A percentile compares a stretch with the other conserved stretches of the same genome.
phyloP scores from a whole-genome alignment of 2,329 filamentous ascomycete species.

The Ceratocystis eucalypticola region DNA sequence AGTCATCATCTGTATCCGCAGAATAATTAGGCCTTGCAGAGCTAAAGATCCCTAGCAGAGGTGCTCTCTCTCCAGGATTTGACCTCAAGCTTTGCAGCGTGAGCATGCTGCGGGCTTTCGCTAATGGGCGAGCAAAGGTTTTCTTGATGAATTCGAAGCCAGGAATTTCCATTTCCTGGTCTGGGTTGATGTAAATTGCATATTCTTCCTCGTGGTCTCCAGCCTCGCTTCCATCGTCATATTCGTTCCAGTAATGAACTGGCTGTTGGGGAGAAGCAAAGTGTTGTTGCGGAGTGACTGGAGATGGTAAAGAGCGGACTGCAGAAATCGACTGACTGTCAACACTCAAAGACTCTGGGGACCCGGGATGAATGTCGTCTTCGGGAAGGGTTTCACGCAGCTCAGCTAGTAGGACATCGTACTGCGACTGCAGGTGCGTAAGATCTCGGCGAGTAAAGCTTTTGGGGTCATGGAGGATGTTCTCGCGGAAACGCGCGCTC shows the following conservation, averaged over 20 bases:
- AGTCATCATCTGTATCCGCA: constrained; percentile 26
- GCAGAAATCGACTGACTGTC: constrained; percentile 11
- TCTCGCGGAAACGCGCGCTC: constrained; percentile 50
- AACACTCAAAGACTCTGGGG: constrained; percentile 27
- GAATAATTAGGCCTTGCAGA: neutral
- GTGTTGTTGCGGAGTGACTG: constrained; percentile 22
- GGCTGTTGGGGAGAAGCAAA: neutral
- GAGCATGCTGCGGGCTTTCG: constrained; percentile 41
- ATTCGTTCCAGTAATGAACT: constrained; percentile 68
- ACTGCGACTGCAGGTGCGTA: constrained; percentile 35
- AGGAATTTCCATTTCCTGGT: constrained; percentile 46
- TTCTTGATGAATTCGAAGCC: constrained; percentile 47
- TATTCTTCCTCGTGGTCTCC: constrained; percentile 49
- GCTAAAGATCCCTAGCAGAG: constrained; percentile 23
- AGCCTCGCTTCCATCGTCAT: constrained; percentile 63
- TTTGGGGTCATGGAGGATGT: constrained; percentile 51
- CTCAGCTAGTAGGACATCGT: constrained; percentile 36
- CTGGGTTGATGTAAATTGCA: constrained; percentile 60
- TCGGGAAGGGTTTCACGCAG: constrained; percentile 35
- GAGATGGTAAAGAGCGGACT: neutral
- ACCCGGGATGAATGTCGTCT: constrained; percentile 29
- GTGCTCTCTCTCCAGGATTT: constrained; percentile 23
- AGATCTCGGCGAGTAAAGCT: constrained; percentile 61
- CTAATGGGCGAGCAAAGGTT: constrained; percentile 37
- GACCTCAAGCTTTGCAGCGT: constrained; percentile 10